phyloP scores from a whole-genome alignment of 139 green algal genomes.

The Volvox reticuliferus region DNA sequence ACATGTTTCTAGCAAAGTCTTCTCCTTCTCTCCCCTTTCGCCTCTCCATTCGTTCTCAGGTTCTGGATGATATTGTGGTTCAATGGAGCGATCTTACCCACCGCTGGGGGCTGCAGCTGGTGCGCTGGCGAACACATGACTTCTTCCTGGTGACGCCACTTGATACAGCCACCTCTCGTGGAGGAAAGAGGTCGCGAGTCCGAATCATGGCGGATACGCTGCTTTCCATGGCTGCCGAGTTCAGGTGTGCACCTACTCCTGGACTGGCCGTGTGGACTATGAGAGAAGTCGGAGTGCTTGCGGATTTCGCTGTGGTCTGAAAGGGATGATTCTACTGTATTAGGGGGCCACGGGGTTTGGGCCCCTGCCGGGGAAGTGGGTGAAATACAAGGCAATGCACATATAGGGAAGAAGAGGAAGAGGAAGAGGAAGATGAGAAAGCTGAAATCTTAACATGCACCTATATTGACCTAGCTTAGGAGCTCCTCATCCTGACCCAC shows the following conservation, averaged over 20 bases:
- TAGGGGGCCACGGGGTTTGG: no score
- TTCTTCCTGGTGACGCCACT: slow-evolving; percentile 47
- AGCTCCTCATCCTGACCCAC: no score
- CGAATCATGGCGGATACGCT: slow-evolving; percentile 48
- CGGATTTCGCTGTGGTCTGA: no score
- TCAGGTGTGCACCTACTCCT: slow-evolving; percentile 9
- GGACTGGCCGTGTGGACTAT: no score
- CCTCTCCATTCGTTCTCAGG: background rate
- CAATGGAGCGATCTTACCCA: slow-evolving; percentile 47
- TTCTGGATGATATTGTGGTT: slow-evolving; percentile 57
- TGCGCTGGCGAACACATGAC: slow-evolving; percentile 37
- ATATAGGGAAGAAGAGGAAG: background rate
- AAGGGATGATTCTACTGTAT: no score
- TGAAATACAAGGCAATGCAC: background rate
- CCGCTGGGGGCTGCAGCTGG: slow-evolving; percentile 42
- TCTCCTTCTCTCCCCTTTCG: no score
- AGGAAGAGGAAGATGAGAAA: background rate
- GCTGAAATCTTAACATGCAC: background rate
- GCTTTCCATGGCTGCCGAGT: slow-evolving; percentile 47
- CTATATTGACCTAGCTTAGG: no score
- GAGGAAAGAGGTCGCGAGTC: slow-evolving; percentile 25
- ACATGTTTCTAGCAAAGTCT: no score
- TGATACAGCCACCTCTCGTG: background rate
- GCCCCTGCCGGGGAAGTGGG: background rate
- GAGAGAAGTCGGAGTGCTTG: no score